These are phyloP conservation scores for Pisolithus albus DNA, from an alignment of 768 basidiomycete species.

Conservation along the genomic window DNA sequence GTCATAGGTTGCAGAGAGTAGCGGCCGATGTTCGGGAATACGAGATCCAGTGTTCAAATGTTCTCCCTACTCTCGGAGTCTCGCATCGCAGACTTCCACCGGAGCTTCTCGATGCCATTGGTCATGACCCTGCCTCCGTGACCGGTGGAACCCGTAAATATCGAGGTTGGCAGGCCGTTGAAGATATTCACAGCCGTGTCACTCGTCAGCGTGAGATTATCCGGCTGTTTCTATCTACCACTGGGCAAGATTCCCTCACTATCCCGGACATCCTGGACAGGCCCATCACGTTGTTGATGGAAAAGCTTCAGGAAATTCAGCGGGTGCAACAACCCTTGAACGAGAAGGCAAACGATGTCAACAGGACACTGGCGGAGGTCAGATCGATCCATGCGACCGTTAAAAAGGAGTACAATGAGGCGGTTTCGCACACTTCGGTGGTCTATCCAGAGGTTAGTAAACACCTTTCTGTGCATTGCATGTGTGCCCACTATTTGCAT, in stretches of 20 bases:
- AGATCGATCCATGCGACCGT: constrained; percentile 48
- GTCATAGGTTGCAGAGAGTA: constrained; percentile 62
- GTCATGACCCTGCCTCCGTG: constrained; percentile 72
- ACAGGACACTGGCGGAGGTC: constrained; percentile 43
- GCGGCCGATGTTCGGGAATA: constrained; percentile 59
- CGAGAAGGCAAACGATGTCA: constrained; percentile 43
- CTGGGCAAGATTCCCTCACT: constrained; percentile 3
- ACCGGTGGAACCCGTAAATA: constrained; percentile 56
- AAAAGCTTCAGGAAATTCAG: constrained; percentile 46
- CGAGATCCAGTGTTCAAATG: constrained; percentile 49
- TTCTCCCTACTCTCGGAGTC: constrained; percentile 43
- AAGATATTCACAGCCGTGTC: constrained; percentile 64
- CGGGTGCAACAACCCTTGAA: constrained; percentile 38
- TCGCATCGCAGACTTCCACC: constrained; percentile 46
- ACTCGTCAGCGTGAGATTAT: constrained; percentile 53
- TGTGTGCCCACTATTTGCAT: constrained; percentile 4
- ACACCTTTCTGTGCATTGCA: neutral
- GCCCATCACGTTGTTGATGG: constrained; percentile 45
- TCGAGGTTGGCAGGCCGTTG: constrained; percentile 65
- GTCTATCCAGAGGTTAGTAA: constrained; percentile 67
- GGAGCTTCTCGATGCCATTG: constrained; percentile 67
- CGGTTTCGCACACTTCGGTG: constrained; percentile 61
- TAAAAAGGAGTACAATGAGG: constrained; percentile 60
- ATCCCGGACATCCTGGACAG: constrained; percentile 41
- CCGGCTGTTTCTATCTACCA: constrained; percentile 35